Base-by-base conservation (phyloP, 371 early-diverging fungal species). In the Cokeromyces recurvatus region DNA sequence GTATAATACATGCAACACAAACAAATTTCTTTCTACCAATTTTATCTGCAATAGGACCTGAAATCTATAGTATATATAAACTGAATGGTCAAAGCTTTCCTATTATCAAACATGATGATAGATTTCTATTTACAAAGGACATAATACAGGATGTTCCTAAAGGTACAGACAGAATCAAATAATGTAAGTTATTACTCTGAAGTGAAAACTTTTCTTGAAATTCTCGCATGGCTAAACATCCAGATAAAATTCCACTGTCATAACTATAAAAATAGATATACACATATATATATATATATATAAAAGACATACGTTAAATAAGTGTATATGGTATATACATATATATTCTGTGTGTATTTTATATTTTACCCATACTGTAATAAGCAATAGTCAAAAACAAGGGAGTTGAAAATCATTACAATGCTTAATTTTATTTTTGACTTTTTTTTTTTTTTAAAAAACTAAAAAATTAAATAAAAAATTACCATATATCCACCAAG, bases 1-100 rank as follows among this genome's bases (percentile, higher is more conserved):
- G 90, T 24, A 87, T 70, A 14, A 62, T 24, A 14, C 82, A 73
- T 17, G 82, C 85, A 3, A 81, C 22, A 31, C 48, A 51, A 21
- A 64, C 53, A 35, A 64, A 43, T 21, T 48, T 53, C 25, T 57
- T 59, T 42, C 65, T 55, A n/a, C 65, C 65, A 29, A 64, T 38
- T 17, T 42, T 43, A 41, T 64, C 65, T 2, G 53, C 57, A 24
- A 56, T 43, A 40, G 51, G 51, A 11, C 65, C 60, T 22, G 65
- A 56, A 31, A 41, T 16, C 41, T 41, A 11, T 29, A 8, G 29
- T 29, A 11, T 5, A 29, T 29, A 11, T 29, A 29, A 11, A 29
- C 5, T 29, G 29, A 29, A n/a, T n/a, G n/a, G n/a, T n/a, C n/a
- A n/a, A n/a, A n/a, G n/a, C n/a, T n/a, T n/a, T n/a, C n/a, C n/a